Evolutionary conservation across 1,284 basidiomycete genomes (phyloP).

Genomic region (Thecaphora thlaspeos): DNA sequence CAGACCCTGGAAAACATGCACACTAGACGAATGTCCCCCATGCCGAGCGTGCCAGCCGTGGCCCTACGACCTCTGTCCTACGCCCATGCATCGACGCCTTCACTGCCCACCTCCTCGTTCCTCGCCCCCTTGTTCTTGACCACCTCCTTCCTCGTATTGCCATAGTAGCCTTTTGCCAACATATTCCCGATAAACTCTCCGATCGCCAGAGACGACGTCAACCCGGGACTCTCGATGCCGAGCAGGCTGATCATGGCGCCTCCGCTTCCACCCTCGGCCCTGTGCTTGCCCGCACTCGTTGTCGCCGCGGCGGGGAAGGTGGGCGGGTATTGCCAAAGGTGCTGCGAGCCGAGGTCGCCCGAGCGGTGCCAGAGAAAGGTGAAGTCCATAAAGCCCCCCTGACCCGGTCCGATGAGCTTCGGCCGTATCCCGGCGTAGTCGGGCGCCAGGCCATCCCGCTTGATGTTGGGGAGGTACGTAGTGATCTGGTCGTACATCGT

Average conservation of each 20-base stretch:
- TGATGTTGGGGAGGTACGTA: slow-evolving; percentile 72
- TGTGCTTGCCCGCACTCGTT: too few species aligned
- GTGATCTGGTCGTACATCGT: slow-evolving; percentile 48
- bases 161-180: slow-evolving; percentile 59
- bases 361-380: slow-evolving; percentile 57
- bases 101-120: slow-evolving; percentile 34
- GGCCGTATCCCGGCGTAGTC: slow-evolving; percentile 92
- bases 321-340: slow-evolving; percentile 44
- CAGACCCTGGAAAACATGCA: too few species aligned
- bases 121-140: slow-evolving; percentile 36
- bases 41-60: too few species aligned
- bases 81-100: slow-evolving; percentile 39
- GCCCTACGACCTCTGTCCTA: too few species aligned
- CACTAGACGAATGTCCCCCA: too few species aligned
- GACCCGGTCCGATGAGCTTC: slow-evolving; percentile 74
- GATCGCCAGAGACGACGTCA: slow-evolving; percentile 62
- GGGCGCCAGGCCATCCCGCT: slow-evolving; percentile 68
- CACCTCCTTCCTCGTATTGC: slow-evolving; percentile 19
- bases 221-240: slow-evolving; percentile 64
- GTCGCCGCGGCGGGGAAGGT: neutral
- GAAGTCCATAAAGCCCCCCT: slow-evolving; percentile 79
- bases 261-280: too few species aligned
- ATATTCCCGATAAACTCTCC: slow-evolving; percentile 61
- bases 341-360: slow-evolving; percentile 27
- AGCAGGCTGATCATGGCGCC: slow-evolving; percentile 60